Percentiles rank a stretch among this genome's conserved stretches.
phyloP scores from a whole-genome alignment of 2,329 filamentous ascomycete species.

The Neoascochyta sp. region DNA sequence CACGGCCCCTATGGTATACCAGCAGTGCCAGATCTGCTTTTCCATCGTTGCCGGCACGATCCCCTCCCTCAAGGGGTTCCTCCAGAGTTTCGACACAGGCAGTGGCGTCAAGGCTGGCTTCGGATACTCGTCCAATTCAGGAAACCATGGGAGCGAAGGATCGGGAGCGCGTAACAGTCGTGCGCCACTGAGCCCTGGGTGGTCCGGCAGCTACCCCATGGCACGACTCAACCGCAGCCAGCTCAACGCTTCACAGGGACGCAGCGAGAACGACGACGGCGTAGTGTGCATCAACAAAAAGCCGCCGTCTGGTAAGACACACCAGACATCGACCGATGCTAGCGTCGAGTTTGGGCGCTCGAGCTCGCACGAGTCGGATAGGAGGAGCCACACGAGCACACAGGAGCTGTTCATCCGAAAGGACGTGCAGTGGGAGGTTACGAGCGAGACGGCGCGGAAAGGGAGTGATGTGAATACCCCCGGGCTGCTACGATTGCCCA shows the following conservation, averaged over 20 bases:
- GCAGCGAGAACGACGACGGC: neutral
- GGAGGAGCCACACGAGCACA: slow-evolving; percentile 16
- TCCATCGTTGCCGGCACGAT: slow-evolving; percentile 27
- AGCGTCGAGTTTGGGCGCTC: slow-evolving; percentile 4
- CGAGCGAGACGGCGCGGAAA: slow-evolving; percentile 3
- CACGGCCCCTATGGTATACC: slow-evolving; percentile 15
- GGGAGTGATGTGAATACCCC: neutral
- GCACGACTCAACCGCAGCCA: slow-evolving; percentile 2
- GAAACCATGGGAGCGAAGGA: slow-evolving; percentile 1
- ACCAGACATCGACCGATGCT: neutral
- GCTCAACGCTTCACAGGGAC: neutral
- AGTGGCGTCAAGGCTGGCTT: slow-evolving; percentile 18
- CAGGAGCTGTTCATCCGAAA: slow-evolving; percentile 23
- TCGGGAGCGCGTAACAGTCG: slow-evolving; percentile 7
- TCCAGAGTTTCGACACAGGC: slow-evolving; percentile 23
- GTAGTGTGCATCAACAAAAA: neutral
- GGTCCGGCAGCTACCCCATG: slow-evolving; percentile 12
- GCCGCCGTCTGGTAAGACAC: neutral
- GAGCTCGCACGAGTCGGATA: slow-evolving; percentile 10
- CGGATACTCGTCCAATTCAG: slow-evolving; percentile 9
- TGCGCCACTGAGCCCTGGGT: neutral
- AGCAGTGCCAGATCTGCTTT: slow-evolving; percentile 20
- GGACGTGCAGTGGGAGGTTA: slow-evolving; percentile 21
- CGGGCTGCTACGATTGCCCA: neutral
- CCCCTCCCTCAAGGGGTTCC: slow-evolving; percentile 26